Evolutionary conservation across 805 yeast species (phyloP).

Genomic region (Kazachstania taianensis): DNA sequence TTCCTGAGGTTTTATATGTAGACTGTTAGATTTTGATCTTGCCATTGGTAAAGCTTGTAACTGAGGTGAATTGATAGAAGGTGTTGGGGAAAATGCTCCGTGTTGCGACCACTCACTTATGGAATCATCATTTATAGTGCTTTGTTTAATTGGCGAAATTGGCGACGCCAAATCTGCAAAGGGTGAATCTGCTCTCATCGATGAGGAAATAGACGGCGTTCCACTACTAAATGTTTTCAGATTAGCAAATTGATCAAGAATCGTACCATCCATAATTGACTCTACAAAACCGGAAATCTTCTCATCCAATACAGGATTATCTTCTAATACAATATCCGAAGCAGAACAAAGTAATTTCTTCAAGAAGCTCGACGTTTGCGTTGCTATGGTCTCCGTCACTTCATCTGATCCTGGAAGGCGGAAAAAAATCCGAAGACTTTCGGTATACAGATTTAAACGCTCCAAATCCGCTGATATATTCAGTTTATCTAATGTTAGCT

Average conservation of each 20-base stretch:
- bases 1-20: background rate
- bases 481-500: constrained; percentile 12
- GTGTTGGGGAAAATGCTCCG: background rate
- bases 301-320: constrained; percentile 17
- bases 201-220: constrained; percentile 7
- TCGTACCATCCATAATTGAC: constrained; percentile 20
- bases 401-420: constrained; percentile 21
- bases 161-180: constrained; percentile 4
- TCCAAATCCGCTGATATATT: constrained; percentile 10
- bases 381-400: constrained; percentile 20
- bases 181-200: constrained; percentile 8
- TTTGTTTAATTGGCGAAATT: constrained; percentile 1
- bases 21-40: constrained; percentile 6
- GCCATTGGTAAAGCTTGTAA: constrained; percentile 4
- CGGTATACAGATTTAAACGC: constrained; percentile 29
- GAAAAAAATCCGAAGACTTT: constrained; percentile 30
- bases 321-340: constrained; percentile 20
- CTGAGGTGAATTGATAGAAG: constrained; percentile 1
- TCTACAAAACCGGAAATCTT: constrained; percentile 19
- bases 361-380: constrained; percentile 24
- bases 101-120: constrained; percentile 4
- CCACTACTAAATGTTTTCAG: constrained; percentile 8
- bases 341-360: constrained; percentile 23
- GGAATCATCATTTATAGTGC: background rate
- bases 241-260: constrained; percentile 14